Conservation (phyloP, 176 grass and related monocot genomes). For the Tillandsia leiboldiana region DNA sequence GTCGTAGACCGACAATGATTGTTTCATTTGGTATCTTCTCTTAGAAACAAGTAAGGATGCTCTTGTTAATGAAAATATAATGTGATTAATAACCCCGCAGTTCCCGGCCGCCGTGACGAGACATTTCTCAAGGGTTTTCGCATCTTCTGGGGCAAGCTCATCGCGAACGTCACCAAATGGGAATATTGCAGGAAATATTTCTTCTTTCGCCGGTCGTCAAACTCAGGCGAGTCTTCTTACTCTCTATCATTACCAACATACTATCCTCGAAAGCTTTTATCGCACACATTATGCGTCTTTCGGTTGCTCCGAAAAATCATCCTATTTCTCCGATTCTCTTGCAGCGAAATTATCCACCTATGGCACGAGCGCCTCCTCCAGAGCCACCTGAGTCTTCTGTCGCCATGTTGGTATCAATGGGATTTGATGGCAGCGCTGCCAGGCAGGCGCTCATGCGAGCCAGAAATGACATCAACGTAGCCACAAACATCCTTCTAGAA, state of each 20-base stretch:
- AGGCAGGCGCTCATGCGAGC: slow-evolving; percentile 72
- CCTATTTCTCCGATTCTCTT: slow-evolving; percentile 14
- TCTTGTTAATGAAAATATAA: slow-evolving; percentile 3
- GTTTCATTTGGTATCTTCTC: neutral
- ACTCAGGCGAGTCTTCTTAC: slow-evolving; percentile 34
- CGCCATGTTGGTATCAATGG: slow-evolving; percentile 81
- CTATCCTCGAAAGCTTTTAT: no score
- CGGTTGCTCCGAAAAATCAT: neutral
- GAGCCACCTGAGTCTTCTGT: slow-evolving; percentile 79
- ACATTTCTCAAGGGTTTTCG: slow-evolving; percentile 46
- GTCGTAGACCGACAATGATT: no score
- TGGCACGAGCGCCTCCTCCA: slow-evolving; percentile 30
- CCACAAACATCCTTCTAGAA: slow-evolving; percentile 96
- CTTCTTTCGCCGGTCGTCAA: slow-evolving; percentile 23
- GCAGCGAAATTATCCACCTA: slow-evolving; percentile 32
- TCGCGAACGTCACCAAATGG: slow-evolving; percentile 31
- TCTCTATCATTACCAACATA: neutral
- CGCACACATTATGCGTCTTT: neutral
- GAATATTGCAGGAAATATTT: slow-evolving; percentile 36
- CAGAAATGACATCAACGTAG: slow-evolving; percentile 75
- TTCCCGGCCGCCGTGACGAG: slow-evolving; percentile 40
- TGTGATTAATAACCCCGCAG: slow-evolving; percentile 20
- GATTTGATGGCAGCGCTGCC: slow-evolving; percentile 69
- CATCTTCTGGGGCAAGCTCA: slow-evolving; percentile 24
- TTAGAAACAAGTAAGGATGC: neutral